phyloP scores from a whole-genome alignment of 352 stramenopile genomes.

The Globisporangium echinulatum region DNA sequence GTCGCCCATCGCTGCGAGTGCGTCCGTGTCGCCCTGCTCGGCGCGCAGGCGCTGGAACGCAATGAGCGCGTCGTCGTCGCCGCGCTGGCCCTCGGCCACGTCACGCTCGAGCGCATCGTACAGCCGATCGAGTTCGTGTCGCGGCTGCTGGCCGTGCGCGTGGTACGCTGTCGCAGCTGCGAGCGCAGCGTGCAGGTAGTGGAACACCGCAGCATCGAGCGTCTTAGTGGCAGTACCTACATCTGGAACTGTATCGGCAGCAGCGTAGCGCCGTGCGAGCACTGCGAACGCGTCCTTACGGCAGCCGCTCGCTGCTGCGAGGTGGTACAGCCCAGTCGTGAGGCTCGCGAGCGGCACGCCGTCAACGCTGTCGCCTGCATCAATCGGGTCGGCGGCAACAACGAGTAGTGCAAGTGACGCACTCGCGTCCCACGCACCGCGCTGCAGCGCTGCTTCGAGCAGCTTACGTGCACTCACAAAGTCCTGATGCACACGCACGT shows the following conservation, averaged over 20 bases:
- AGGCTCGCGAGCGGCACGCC: slow-evolving; percentile 8
- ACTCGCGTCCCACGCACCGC: slow-evolving; percentile 15
- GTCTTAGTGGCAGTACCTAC: neutral
- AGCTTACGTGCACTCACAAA: slow-evolving; percentile 13
- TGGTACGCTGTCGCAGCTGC: slow-evolving; percentile 51
- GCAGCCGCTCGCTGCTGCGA: slow-evolving; percentile 30
- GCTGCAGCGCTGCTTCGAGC: slow-evolving; percentile 17
- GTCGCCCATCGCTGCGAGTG: slow-evolving; percentile 83
- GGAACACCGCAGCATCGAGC: slow-evolving; percentile 39
- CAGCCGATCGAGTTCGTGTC: slow-evolving; percentile 70
- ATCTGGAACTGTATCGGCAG: neutral
- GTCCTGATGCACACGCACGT: slow-evolving; percentile 14
- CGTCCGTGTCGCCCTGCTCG: slow-evolving; percentile 64
- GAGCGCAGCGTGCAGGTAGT: slow-evolving; percentile 52
- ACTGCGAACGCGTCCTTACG: slow-evolving; percentile 42
- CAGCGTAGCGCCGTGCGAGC: slow-evolving; percentile 41
- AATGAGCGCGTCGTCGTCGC: slow-evolving; percentile 84
- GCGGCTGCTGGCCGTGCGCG: slow-evolving; percentile 60
- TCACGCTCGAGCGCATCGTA: slow-evolving; percentile 51
- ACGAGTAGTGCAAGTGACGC: slow-evolving; percentile 23
- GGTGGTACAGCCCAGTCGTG: slow-evolving; percentile 38
- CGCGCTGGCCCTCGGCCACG: slow-evolving; percentile 47
- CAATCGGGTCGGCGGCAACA: neutral
- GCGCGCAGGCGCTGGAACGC: slow-evolving; percentile 80
- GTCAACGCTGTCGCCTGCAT: neutral